Percentiles rank a stretch among this genome's conserved stretches.
phyloP scores from a whole-genome alignment of 805 yeast genomes.

The Yarrowia sp. region DNA sequence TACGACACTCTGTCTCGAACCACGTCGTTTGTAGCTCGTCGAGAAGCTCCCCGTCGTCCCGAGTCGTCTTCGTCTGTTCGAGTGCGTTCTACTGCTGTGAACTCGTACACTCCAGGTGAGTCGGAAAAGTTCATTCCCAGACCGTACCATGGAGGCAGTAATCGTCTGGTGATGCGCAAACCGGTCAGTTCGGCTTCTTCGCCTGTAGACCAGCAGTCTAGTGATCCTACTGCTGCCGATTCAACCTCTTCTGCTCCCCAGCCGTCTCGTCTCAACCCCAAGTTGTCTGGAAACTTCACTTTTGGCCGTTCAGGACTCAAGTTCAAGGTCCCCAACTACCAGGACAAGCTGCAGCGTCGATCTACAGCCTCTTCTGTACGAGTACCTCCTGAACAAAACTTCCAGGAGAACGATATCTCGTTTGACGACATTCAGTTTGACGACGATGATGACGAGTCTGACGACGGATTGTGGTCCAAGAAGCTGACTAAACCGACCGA shows the following conservation, averaged over 20 bases:
- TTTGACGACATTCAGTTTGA: constrained; percentile 46
- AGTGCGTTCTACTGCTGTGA: constrained; percentile 24
- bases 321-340: constrained; percentile 23
- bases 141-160: constrained; percentile 33
- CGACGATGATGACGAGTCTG: constrained; percentile 44
- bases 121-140: constrained; percentile 33
- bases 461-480: constrained; percentile 61
- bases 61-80: constrained; percentile 28
- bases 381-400: constrained; percentile 42
- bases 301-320: constrained; percentile 20
- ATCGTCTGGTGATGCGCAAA: constrained; percentile 31
- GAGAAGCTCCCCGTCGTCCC: constrained; percentile 50
- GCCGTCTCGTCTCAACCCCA: constrained; percentile 1
- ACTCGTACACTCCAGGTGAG: constrained; percentile 32
- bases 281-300: constrained; percentile 4
- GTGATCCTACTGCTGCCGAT: neutral
- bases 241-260: neutral
- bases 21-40: constrained; percentile 59
- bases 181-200: constrained; percentile 27
- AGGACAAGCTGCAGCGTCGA: neutral
- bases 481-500: constrained; percentile 33
- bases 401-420: constrained; percentile 65
- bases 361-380: neutral
- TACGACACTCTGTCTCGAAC: constrained; percentile 41
- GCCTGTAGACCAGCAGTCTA: constrained; percentile 9